A percentile compares a stretch with the other conserved stretches of the same genome.
These are phyloP conservation scores for Penicillium manginii DNA, from an alignment of 495 filamentous ascomycete species.

Conservation along the genomic window DNA sequence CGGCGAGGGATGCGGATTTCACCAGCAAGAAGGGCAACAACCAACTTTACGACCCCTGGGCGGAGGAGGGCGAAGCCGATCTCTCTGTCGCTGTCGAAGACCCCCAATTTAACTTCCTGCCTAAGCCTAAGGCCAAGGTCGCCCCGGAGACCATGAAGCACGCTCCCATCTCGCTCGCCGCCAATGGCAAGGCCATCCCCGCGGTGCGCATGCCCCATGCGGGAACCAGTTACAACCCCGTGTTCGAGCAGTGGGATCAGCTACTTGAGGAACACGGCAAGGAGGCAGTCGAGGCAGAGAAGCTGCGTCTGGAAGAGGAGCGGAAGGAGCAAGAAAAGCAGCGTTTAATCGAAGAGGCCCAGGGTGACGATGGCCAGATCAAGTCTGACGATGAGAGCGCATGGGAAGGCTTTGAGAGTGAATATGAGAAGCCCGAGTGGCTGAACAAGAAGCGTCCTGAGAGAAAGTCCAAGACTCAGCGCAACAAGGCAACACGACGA, in stretches of 20 bases:
- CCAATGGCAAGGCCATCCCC: constrained; percentile 74
- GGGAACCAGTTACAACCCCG: constrained; percentile 89
- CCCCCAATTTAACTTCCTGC: constrained; percentile 61
- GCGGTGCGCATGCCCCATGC: constrained; percentile 78
- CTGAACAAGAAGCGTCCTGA: constrained; percentile 71
- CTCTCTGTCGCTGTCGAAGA: constrained; percentile 49
- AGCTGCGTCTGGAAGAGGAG: constrained; percentile 70
- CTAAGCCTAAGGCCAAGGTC: constrained; percentile 63
- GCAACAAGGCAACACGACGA: constrained; percentile 82
- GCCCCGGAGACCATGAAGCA: constrained; percentile 77
- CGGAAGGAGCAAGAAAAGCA: constrained; percentile 62
- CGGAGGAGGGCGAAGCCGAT: constrained; percentile 45
- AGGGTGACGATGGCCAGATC: constrained; percentile 67
- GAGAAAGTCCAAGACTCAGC: constrained; percentile 82
- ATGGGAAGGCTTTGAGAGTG: constrained; percentile 84
- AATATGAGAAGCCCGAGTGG: constrained; percentile 63
- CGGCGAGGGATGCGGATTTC: constrained; percentile 72
- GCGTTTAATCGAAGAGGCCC: constrained; percentile 58
- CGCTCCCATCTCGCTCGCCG: constrained; percentile 77
- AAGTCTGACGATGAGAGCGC: constrained; percentile 83
- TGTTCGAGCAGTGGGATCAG: constrained; percentile 79
- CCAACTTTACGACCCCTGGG: constrained; percentile 78
- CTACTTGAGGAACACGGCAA: constrained; percentile 73
- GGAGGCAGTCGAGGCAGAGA: constrained; percentile 78
- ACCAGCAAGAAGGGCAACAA: constrained; percentile 56